These are phyloP conservation scores for Acacia concinna DNA, from an alignment of 331 rosid species.

Conservation along the genomic window DNA sequence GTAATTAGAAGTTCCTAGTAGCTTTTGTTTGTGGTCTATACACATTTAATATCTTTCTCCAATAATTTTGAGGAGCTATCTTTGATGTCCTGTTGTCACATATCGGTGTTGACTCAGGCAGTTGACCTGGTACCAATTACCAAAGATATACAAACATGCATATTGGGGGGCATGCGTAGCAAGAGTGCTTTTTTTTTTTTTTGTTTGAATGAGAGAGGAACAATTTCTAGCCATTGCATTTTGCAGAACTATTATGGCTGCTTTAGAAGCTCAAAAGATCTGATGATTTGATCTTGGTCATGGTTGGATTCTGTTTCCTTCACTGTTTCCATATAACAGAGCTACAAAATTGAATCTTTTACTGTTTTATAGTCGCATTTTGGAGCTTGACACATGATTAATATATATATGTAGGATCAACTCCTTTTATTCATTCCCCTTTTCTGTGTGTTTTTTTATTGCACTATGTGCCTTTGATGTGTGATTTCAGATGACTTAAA, in stretches of 20 bases:
- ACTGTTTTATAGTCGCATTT: not conserved
- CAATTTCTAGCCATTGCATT: not conserved
- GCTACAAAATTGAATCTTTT: not conserved
- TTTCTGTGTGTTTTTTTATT: not conserved
- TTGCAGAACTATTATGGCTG: not conserved
- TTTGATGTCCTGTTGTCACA: slow-evolving; percentile 4
- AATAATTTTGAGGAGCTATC: not conserved
- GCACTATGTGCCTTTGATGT: not conserved
- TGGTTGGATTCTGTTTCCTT: not conserved
- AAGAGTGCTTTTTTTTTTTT: not conserved
- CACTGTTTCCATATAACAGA: not conserved
- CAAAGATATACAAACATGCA: not conserved
- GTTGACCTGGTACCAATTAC: slow-evolving; percentile 4
- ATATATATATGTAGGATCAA: not conserved
- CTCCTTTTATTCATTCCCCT: not conserved
- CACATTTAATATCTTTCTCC: not conserved
- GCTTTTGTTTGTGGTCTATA: not conserved
- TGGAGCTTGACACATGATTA: not conserved
- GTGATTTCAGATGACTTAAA: not conserved
- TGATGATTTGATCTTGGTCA: not conserved
- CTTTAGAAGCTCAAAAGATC: not conserved
- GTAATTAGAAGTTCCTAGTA: slow-evolving; percentile 16
- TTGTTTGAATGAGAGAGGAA: not conserved
- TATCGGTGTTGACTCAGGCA: not conserved
- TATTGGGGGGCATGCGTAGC: not conserved